A percentile compares a stretch with the other conserved stretches of the same genome.
phyloP scores from a whole-genome alignment of 2,329 filamentous ascomycete genomes.

The Exophiala sp. region DNA sequence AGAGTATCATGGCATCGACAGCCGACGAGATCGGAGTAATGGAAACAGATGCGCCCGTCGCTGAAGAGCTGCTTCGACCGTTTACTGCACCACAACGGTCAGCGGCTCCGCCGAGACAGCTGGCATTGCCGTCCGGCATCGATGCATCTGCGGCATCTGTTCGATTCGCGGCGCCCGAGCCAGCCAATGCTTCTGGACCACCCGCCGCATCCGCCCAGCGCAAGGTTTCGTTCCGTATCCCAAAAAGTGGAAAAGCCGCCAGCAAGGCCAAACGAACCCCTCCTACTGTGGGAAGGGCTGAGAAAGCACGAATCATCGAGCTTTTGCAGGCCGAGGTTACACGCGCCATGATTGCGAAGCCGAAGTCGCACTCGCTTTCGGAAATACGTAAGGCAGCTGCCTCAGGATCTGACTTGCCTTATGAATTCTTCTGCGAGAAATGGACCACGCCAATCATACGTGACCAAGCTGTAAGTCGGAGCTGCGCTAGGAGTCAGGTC shows the following conservation, averaged over 20 bases:
- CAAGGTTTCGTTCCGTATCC: too few relatives aligned
- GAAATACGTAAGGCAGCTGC: neutral
- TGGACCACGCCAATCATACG: neutral
- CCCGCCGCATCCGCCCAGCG: too few relatives aligned
- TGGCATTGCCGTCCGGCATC: too few relatives aligned
- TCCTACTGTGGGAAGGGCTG: neutral
- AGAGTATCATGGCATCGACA: slow-evolving; percentile 33
- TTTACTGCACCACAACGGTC: neutral
- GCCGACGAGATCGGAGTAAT: slow-evolving; percentile 12
- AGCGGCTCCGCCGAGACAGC: neutral
- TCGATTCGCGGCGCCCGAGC: too few relatives aligned
- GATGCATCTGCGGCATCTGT: too few relatives aligned
- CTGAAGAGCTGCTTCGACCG: slow-evolving; percentile 5
- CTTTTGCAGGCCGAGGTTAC: neutral
- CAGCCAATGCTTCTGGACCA: too few relatives aligned
- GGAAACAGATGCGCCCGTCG: neutral
- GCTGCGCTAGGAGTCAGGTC: neutral
- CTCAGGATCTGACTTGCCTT: neutral
- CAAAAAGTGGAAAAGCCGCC: too few relatives aligned
- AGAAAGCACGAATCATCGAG: neutral
- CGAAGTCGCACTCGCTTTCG: too few relatives aligned
- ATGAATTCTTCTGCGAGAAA: neutral
- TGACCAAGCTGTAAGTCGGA: neutral
- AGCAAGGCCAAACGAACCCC: neutral
- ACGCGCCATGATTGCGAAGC: neutral